Base-by-base conservation (phyloP, 495 filamentous ascomycete genomes). In the Aspergillus saccharolyticus region DNA sequence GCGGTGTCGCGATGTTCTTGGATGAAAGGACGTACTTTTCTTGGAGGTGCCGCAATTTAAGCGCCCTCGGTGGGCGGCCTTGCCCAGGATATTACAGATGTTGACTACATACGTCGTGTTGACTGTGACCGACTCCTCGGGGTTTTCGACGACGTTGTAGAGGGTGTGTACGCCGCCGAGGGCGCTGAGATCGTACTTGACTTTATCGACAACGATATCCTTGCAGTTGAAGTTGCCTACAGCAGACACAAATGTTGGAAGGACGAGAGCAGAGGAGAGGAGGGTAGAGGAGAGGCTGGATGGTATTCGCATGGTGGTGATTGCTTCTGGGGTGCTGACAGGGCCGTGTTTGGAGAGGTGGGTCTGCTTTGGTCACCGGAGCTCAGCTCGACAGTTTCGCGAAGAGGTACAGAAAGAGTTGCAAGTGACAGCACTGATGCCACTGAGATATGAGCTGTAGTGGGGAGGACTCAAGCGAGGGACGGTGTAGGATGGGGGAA, bases 71-170 rank as follows among this genome's bases (percentile, higher is more conserved):
- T 42, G 89, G 71, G 45, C 74, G 30, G 74, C 78, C 53, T 79
- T 75, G 55, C 76, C 74, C 44, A 98, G 72, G 17, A 79, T 75
- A 39, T 73, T 72, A 71, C 94, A 98, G 49, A 96, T 80, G 62
- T 97, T 89, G 39, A 98, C 68, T n/a, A 89, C 89, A 73, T 92
- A 96, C 9, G 89, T 96, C 7, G 85, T 90, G 64, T 96, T 96
- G 7, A 64, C 70, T 15, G 33, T 39, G 24, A 71, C 62, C 51
- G 62, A 75, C 2, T 65, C 74, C 0, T 78, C 82, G 1, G 72
- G 33, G 2, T 15, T 70, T 21, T 81, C 74, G 45, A 79, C 71
- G 50, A 73, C 71, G 56, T 83, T 79, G 39, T 84, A 81, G 22
- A 95, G 76, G n/a, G 83, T 83, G 66, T 90, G 87, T n/a, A 89